Percentiles rank a stretch among this genome's conserved stretches.
Evolutionary conservation across 2,329 filamentous ascomycete genomes (phyloP).

Genomic region (Diaporthe destruens): DNA sequence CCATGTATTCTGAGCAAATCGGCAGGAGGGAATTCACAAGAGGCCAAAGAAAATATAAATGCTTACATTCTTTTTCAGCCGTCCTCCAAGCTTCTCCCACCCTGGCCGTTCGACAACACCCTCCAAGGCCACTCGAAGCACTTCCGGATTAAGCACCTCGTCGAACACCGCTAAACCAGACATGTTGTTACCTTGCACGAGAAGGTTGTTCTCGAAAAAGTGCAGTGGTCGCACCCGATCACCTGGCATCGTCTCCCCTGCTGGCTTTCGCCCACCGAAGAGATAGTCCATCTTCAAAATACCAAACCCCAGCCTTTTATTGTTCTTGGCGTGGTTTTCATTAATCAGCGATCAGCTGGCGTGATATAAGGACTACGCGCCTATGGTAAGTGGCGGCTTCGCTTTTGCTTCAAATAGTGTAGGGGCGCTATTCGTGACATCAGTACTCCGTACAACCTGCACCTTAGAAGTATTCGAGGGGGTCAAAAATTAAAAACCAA

Average conservation of each 20-base stretch:
- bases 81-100: conserved; percentile 7
- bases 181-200: neutral
- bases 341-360: neutral
- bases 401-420: no score
- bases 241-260: neutral
- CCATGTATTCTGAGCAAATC: no score
- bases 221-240: conserved; percentile 4
- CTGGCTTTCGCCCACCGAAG: neutral
- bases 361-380: no score
- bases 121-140: neutral
- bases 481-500: neutral
- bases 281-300: neutral
- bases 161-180: neutral
- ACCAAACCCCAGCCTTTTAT: neutral
- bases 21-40: no score
- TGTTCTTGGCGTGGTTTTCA: neutral
- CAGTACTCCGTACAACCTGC: no score
- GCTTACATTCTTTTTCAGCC: conserved; percentile 2
- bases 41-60: neutral
- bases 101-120: neutral
- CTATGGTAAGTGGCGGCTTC: no score
- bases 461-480: neutral
- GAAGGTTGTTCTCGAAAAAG: conserved; percentile 3
- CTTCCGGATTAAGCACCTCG: conserved; percentile 1
- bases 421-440: no score